Evolutionary conservation across 257 asterid genomes (phyloP).

Genomic region (Anisodus tanguticus): DNA sequence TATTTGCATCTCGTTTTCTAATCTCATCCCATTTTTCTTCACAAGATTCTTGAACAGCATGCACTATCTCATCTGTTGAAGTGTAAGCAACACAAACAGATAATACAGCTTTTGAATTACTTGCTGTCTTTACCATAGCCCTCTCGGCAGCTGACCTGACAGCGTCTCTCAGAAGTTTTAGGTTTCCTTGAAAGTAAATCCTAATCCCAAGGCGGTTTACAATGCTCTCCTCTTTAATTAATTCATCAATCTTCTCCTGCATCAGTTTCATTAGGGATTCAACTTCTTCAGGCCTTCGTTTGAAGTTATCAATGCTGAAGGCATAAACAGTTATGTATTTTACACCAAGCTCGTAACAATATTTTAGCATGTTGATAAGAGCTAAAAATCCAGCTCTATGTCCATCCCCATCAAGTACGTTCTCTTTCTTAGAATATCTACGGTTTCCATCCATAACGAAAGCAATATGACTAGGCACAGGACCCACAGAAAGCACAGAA

Average conservation of each 20-base stretch:
- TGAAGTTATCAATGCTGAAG: constrained; percentile 83
- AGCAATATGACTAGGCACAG: constrained; percentile 60
- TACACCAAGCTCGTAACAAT: constrained; percentile 66
- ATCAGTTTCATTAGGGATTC: constrained; percentile 70
- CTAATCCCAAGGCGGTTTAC: constrained; percentile 66
- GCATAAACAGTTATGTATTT: constrained; percentile 67
- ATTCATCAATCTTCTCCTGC: constrained; percentile 65
- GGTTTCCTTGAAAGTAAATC: constrained; percentile 62
- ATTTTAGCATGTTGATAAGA: constrained; percentile 61
- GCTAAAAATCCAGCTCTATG: constrained; percentile 61
- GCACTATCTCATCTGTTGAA: constrained; percentile 68
- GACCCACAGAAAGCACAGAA: constrained; percentile 58
- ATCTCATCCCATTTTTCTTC: constrained; percentile 44
- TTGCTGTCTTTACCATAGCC: constrained; percentile 64
- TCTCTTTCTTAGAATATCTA: background rate
- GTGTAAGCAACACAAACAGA: constrained; percentile 77
- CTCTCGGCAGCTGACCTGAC: constrained; percentile 61
- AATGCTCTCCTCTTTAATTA: constrained; percentile 57
- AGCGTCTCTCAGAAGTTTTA: constrained; percentile 59
- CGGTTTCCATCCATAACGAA: too few species aligned
- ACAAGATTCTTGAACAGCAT: constrained; percentile 60
- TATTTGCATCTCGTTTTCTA: constrained; percentile 28
- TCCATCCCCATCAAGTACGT: constrained; percentile 69
- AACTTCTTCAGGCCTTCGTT: constrained; percentile 79
- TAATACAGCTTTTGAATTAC: constrained; percentile 57